These are phyloP conservation scores for Syzygium aqueum DNA, from an alignment of 345 rosid genomes.

Conservation along the genomic window DNA sequence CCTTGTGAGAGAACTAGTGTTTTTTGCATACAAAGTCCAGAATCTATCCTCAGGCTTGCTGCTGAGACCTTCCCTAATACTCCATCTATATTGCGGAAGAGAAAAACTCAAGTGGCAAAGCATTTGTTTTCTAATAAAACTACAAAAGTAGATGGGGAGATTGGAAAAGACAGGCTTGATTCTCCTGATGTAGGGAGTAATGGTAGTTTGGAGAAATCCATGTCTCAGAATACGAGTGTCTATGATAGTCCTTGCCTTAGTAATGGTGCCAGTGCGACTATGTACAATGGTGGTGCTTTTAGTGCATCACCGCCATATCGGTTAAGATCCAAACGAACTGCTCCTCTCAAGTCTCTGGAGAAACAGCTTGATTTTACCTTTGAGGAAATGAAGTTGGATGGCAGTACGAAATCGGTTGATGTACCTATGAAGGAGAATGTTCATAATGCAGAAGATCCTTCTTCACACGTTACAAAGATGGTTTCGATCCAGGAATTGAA, in stretches of 20 bases:
- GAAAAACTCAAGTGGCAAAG: conserved; percentile 28
- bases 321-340: conserved; percentile 68
- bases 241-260: conserved; percentile 28
- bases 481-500: conserved; percentile 23
- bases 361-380: conserved; percentile 80
- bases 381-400: conserved; percentile 29
- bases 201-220: conserved; percentile 17
- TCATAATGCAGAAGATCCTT: conserved; percentile 23
- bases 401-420: conserved; percentile 27
- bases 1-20: conserved; percentile 44
- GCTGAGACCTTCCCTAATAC: conserved; percentile 79
- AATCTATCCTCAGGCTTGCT: conserved; percentile 63
- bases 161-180: conserved; percentile 11
- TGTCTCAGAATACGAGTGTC: conserved; percentile 21
- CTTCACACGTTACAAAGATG: conserved; percentile 15
- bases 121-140: conserved; percentile 15
- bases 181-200: conserved; percentile 20
- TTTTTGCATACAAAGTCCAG: conserved; percentile 49
- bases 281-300: conserved; percentile 36
- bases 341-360: conserved; percentile 70
- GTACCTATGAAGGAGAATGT: conserved; percentile 17
- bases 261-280: conserved; percentile 12
- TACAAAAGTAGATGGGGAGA: conserved; percentile 16
- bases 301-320: conserved; percentile 89
- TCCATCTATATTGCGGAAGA: conserved; percentile 85